phyloP scores from a whole-genome alignment of 768 basidiomycete genomes.

The Xerocomellus intermedius region DNA sequence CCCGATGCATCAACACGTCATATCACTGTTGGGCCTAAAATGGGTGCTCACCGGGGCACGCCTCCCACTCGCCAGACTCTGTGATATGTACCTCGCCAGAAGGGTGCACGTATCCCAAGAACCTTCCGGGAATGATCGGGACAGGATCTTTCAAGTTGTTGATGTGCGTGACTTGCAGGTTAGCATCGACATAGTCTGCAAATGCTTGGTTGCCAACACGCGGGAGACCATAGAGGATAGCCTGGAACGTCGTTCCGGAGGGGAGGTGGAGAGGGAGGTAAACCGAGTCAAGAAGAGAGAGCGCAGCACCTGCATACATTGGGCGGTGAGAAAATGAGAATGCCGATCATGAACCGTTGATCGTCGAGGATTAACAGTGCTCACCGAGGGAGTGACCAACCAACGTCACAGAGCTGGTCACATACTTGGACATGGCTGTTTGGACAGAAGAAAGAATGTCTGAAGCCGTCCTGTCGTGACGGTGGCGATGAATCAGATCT shows the following conservation, averaged over 20 bases:
- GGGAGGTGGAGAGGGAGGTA: conserved; percentile 37
- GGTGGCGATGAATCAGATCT: conserved; percentile 10
- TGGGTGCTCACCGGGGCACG: conserved; percentile 44
- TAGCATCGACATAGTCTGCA: conserved; percentile 51
- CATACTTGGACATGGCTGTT: conserved; percentile 34
- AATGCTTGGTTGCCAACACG: conserved; percentile 56
- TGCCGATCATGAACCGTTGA: not conserved
- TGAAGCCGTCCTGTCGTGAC: conserved; percentile 40
- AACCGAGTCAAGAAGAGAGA: conserved; percentile 35
- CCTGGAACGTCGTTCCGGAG: conserved; percentile 24
- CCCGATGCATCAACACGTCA: too few relatives aligned
- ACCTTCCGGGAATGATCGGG: conserved; percentile 33
- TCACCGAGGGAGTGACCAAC: conserved; percentile 45
- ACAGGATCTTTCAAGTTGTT: conserved; percentile 47
- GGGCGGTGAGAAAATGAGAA: not conserved
- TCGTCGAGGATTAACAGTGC: not conserved
- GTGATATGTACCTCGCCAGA: conserved; percentile 43
- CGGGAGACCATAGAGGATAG: conserved; percentile 35
- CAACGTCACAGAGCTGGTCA: conserved; percentile 37
- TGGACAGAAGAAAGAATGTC: conserved; percentile 42
- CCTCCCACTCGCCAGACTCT: conserved; percentile 46
- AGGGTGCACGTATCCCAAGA: conserved; percentile 40
- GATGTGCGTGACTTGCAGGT: conserved; percentile 46
- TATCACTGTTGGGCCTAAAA: not conserved
- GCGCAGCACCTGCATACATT: conserved; percentile 29